These are phyloP conservation scores for Blastobotrys apis DNA, from an alignment of 1,139 yeast genomes.

Conservation along the genomic window DNA sequence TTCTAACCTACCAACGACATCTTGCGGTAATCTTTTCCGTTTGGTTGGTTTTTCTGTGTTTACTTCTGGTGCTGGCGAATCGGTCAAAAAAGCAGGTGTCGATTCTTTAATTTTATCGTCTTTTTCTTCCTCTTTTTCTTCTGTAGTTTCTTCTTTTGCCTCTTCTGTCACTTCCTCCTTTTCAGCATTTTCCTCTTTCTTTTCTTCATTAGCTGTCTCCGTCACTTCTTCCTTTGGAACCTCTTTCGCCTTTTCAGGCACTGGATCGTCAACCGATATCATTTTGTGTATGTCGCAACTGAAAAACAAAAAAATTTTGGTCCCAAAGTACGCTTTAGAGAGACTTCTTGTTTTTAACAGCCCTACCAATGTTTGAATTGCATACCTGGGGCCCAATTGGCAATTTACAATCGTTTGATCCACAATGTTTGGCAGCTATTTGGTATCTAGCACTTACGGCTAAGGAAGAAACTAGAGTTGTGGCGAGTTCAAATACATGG, in stretches of 20 bases:
- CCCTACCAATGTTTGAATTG: conserved; percentile 29
- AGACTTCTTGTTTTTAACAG: too few species aligned
- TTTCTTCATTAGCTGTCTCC: background rate
- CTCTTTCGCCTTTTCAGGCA: background rate
- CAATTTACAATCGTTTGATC: conserved; percentile 37
- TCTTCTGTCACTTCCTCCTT: background rate
- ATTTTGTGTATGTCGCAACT: background rate
- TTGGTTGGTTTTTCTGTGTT: conserved; percentile 17
- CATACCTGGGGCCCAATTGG: conserved; percentile 55
- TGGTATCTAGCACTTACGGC: conserved; percentile 35
- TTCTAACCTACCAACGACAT: conserved; percentile 54
- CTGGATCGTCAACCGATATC: background rate
- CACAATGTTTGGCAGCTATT: conserved; percentile 43
- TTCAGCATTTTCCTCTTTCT: background rate
- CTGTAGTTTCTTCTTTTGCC: background rate
- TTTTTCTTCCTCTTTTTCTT: background rate
- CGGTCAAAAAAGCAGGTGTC: conserved; percentile 11
- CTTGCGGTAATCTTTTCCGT: conserved; percentile 38
- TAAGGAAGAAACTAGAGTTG: conserved; percentile 36
- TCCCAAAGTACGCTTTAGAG: background rate
- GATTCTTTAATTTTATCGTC: conserved; percentile 1
- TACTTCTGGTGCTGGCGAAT: conserved; percentile 12
- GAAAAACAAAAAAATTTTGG: background rate
- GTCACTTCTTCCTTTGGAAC: background rate
- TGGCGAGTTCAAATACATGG: conserved; percentile 58